These are phyloP conservation scores for Epichloe coenophiala DNA, from an alignment of 2,329 filamentous ascomycete genomes.

Conservation along the genomic window DNA sequence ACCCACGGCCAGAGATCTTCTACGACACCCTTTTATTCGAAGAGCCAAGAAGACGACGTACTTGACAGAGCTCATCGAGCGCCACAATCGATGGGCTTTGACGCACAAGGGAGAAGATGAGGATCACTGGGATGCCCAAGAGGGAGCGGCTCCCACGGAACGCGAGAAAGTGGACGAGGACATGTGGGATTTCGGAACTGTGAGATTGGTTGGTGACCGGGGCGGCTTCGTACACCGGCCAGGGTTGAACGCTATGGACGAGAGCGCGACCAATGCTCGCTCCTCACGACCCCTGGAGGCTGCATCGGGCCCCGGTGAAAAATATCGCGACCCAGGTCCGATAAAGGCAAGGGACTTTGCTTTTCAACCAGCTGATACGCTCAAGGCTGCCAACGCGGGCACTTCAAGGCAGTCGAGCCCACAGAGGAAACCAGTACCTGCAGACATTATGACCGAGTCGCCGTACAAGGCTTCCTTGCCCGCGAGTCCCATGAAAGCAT, in stretches of 20 bases:
- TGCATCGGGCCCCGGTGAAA: constrained; percentile 37
- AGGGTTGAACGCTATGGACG: constrained; percentile 60
- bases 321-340: constrained; percentile 35
- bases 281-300: constrained; percentile 38
- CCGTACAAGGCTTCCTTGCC: constrained; percentile 49
- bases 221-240: constrained; percentile 41
- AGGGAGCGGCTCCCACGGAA: constrained; percentile 37
- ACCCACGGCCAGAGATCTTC: constrained; percentile 71
- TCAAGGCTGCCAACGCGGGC: constrained; percentile 35
- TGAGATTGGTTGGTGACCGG: constrained; percentile 60
- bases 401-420: constrained; percentile 47
- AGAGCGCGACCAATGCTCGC: constrained; percentile 67
- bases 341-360: constrained; percentile 36
- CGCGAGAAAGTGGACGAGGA: constrained; percentile 58
- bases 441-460: constrained; percentile 24
- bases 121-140: constrained; percentile 43
- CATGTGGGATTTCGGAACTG: constrained; percentile 97
- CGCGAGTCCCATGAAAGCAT: constrained; percentile 22
- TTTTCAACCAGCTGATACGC: constrained; percentile 35
- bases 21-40: constrained; percentile 82
- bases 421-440: constrained; percentile 39
- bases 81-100: constrained; percentile 75
- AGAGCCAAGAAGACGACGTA: constrained; percentile 94
- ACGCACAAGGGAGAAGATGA: constrained; percentile 61
- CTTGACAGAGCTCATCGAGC: constrained; percentile 86